phyloP scores from a whole-genome alignment of 202 grass and related monocot genomes.

The Zizania palustris region DNA sequence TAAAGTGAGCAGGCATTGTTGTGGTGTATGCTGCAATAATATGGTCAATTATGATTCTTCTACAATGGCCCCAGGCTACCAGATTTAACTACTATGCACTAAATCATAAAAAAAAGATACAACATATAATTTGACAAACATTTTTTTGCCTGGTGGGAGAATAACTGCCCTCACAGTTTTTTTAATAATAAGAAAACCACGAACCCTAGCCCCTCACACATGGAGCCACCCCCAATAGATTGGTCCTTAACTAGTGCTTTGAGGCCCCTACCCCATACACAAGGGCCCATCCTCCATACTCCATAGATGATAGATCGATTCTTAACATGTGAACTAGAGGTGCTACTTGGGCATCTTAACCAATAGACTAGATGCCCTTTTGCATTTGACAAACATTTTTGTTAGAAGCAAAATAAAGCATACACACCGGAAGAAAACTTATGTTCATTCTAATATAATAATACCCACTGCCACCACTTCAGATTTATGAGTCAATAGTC shows the following conservation, averaged over 20 bases:
- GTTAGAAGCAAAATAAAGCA: conserved; percentile 17
- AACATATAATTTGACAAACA: background rate
- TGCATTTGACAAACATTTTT: background rate
- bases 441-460: conserved; percentile 8
- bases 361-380: no score
- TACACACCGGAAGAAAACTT: background rate
- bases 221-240: no score
- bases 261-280: no score
- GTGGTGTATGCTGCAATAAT: conserved; percentile 2
- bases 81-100: background rate
- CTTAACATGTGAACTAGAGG: no score
- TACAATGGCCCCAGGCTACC: background rate
- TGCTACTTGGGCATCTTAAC: no score
- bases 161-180: no score
- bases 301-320: no score
- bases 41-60: conserved; percentile 1
- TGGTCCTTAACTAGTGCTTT: no score
- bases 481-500: background rate
- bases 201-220: no score
- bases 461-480: background rate
- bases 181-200: no score
- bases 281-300: no score
- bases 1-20: conserved; percentile 25
- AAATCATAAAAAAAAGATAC: conserved; percentile 6
- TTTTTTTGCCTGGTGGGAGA: background rate